Evolutionary conservation across 1,284 basidiomycete genomes (phyloP).

Genomic region (Trichosporon sp.): DNA sequence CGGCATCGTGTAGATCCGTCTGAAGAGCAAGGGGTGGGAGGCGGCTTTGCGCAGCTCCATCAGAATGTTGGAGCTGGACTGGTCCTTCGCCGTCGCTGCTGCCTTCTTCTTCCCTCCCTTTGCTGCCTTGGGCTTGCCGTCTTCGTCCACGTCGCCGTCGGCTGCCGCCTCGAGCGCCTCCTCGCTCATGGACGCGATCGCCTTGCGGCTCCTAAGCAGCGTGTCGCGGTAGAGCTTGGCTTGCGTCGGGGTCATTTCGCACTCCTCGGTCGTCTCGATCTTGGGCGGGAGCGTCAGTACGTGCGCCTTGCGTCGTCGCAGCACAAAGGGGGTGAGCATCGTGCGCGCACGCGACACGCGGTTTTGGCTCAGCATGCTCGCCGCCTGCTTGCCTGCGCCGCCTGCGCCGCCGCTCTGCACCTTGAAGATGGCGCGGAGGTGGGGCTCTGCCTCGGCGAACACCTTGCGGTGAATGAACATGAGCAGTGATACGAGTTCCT

Average conservation of each 20-base stretch:
- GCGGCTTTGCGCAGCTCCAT: constrained; percentile 97
- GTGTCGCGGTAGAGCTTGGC: constrained; percentile 82
- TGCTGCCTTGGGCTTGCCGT: constrained; percentile 59
- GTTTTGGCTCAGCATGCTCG: constrained; percentile 82
- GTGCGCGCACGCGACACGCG: constrained; percentile 92
- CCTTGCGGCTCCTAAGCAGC: constrained; percentile 76
- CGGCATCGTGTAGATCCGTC: constrained; percentile 77
- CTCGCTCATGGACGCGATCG: constrained; percentile 70
- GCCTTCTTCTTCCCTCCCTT: constrained; percentile 62
- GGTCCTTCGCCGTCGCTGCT: constrained; percentile 48
- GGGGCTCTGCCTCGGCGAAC: constrained; percentile 73
- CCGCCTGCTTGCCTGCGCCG: constrained; percentile 39
- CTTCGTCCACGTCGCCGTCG: constrained; percentile 44
- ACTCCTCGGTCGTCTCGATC: constrained; percentile 88
- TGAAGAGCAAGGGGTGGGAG: constrained; percentile 93
- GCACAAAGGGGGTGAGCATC: constrained; percentile 99
- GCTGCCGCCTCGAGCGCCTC: constrained; percentile 47
- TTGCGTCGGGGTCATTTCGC: constrained; percentile 86
- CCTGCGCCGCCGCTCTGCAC: constrained; percentile 56
- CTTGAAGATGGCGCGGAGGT: constrained; percentile 94
- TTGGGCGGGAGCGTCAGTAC: constrained; percentile 91
- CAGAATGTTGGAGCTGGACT: constrained; percentile 71
- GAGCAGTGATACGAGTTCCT: constrained; percentile 97
- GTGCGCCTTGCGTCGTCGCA: constrained; percentile 90
- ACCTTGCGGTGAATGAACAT: constrained; percentile 96